Conservation (phyloP, 345 rosid species). For the Salix brachista region DNA sequence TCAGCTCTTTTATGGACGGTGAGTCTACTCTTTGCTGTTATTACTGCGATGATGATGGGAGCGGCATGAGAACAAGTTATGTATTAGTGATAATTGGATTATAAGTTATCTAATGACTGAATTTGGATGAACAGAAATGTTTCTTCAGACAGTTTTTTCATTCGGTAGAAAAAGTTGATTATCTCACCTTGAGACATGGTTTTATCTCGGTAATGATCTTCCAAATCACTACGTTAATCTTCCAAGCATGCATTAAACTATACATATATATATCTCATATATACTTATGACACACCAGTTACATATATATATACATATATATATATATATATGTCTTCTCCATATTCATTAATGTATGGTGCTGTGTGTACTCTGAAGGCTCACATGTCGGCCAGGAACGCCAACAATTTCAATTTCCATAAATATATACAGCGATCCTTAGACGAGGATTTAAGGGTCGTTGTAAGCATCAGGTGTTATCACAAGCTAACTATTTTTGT, state of each 20-base stretch:
- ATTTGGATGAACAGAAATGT: constrained; percentile 26
- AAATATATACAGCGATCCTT: constrained; percentile 36
- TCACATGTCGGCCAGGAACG: constrained; percentile 24
- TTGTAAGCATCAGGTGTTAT: constrained; percentile 10
- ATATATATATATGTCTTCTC: not conserved
- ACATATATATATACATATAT: no score
- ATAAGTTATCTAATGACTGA: not conserved
- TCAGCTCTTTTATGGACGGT: constrained; percentile 23
- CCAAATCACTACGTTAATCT: not conserved
- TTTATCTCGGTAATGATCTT: constrained; percentile 32
- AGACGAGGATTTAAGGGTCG: constrained; percentile 38
- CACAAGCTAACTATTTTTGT: not conserved
- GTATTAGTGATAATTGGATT: not conserved
- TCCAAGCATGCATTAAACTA: no score
- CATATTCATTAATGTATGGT: not conserved
- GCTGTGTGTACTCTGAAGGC: constrained; percentile 9
- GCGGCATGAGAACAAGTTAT: not conserved
- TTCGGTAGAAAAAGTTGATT: constrained; percentile 40
- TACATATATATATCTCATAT: no score
- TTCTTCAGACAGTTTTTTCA: constrained; percentile 37
- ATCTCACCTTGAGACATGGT: constrained; percentile 37
- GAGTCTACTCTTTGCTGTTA: not conserved
- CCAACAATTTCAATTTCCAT: constrained; percentile 36
- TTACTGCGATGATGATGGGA: no score
- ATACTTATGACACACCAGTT: no score